Evolutionary conservation across 1,284 basidiomycete genomes (phyloP).

Genomic region (Pterula multifida): DNA sequence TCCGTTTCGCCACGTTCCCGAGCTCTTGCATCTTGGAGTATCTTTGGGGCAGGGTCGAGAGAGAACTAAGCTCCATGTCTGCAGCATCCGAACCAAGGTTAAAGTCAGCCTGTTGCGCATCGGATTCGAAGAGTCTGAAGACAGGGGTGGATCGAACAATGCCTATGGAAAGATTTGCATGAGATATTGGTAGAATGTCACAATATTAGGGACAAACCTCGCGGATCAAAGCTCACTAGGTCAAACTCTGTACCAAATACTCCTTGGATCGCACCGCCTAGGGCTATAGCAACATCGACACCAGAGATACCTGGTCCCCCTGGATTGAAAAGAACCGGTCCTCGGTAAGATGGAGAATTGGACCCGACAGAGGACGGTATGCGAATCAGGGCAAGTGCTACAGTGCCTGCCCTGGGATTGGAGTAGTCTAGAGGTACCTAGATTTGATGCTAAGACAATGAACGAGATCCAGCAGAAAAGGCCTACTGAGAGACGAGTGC

Average conservation of each 20-base stretch:
- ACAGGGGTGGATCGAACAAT: background rate
- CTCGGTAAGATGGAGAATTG: conserved; percentile 1
- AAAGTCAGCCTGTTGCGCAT: background rate
- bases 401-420: conserved; percentile 16
- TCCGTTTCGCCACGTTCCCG: conserved; percentile 1
- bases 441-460: background rate
- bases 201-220: background rate
- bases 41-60: background rate
- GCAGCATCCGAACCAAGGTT: background rate
- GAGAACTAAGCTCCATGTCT: background rate
- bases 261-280: background rate
- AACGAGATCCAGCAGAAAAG: background rate
- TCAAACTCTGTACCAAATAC: background rate
- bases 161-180: background rate
- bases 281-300: background rate
- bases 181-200: background rate
- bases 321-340: conserved; percentile 2
- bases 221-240: conserved; percentile 1
- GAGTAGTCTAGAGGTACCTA: conserved; percentile 29
- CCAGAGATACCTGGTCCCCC: conserved; percentile 1
- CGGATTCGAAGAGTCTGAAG: background rate
- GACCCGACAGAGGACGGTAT: conserved; percentile 13
- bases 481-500: background rate
- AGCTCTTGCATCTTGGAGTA: background rate
- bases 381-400: conserved; percentile 25